Percentiles rank a stretch among this genome's conserved stretches.
Conservation (phyloP, 2,329 filamentous ascomycete genomes). For the Hypoxylon sp. region DNA sequence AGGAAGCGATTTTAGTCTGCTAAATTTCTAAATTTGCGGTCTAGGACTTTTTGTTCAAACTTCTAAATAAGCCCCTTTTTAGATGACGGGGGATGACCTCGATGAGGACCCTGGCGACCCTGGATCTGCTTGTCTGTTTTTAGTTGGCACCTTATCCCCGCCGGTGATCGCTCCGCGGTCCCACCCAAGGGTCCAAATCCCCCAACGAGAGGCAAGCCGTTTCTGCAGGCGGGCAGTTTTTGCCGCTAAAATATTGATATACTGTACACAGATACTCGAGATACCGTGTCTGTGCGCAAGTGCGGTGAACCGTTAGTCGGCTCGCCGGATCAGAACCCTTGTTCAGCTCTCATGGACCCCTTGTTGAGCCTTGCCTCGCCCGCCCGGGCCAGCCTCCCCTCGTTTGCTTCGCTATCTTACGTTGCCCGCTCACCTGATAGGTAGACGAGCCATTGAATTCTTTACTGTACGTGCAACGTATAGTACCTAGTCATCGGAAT, state of each 20-base stretch:
- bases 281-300: conserved; percentile 13
- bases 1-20: conserved; percentile 11
- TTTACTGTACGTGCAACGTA: conserved; percentile 18
- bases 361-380: conserved; percentile 38
- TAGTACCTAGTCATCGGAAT: conserved; percentile 29
- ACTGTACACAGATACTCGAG: conserved; percentile 5
- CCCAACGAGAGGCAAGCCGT: conserved; percentile 31
- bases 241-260: conserved; percentile 34
- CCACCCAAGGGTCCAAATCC: conserved; percentile 28
- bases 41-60: conserved; percentile 24
- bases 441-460: conserved; percentile 2
- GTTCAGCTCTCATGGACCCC: conserved; percentile 26
- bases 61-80: conserved; percentile 18
- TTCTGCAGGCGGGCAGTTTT: conserved; percentile 37
- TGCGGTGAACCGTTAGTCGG: conserved; percentile 42
- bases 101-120: conserved; percentile 39
- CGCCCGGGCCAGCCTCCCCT: conserved; percentile 26
- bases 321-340: conserved; percentile 42
- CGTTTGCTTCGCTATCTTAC: conserved; percentile 33
- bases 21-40: conserved; percentile 27
- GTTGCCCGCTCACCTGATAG: conserved; percentile 22
- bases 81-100: conserved; percentile 17
- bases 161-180: conserved; percentile 42
- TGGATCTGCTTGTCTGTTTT: conserved; percentile 41
- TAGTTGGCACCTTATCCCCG: conserved; percentile 32